Conservation (phyloP, 495 filamentous ascomycete species). For the Penicillium manginii region DNA sequence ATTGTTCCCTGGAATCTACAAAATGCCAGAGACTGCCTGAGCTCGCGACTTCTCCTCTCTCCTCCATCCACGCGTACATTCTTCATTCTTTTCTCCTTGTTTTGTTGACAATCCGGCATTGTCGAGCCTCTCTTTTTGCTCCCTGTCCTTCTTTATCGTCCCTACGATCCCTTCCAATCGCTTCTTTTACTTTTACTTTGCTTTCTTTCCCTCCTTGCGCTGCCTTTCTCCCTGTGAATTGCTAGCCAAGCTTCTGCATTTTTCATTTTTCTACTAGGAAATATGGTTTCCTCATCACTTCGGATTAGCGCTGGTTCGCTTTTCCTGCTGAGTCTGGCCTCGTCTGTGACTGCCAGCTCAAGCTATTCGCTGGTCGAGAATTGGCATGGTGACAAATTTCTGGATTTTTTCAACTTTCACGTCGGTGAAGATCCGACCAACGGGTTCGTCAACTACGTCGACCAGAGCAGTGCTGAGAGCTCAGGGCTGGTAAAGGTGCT, state of each 20-base stretch:
- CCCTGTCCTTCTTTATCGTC: slow-evolving; percentile 10
- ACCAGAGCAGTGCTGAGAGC: slow-evolving; percentile 56
- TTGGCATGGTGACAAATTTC: slow-evolving; percentile 53
- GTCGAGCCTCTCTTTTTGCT: slow-evolving; percentile 19
- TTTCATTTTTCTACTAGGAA: slow-evolving; percentile 12
- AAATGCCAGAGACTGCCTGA: background rate
- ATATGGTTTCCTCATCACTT: slow-evolving; percentile 25
- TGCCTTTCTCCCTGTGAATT: slow-evolving; percentile 11
- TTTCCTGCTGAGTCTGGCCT: slow-evolving; percentile 23
- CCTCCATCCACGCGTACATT: slow-evolving; percentile 26
- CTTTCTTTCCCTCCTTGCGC: background rate
- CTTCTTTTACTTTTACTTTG: background rate
- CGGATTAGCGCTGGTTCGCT: slow-evolving; percentile 37
- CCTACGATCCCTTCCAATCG: slow-evolving; percentile 2
- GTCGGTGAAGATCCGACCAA: slow-evolving; percentile 64
- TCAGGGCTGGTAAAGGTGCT: slow-evolving; percentile 60
- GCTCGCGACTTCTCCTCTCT: slow-evolving; percentile 16
- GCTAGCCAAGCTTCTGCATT: background rate
- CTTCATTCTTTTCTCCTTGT: slow-evolving; percentile 16
- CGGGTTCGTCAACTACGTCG: slow-evolving; percentile 70
- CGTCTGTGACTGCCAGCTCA: slow-evolving; percentile 17
- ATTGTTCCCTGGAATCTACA: slow-evolving; percentile 2
- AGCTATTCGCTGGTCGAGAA: slow-evolving; percentile 49
- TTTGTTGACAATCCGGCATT: slow-evolving; percentile 30
- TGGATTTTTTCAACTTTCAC: slow-evolving; percentile 56